Percentiles rank a stretch among this genome's conserved stretches.
These are phyloP conservation scores for Apium graveolens DNA, from an alignment of 129 eudicot species.

Conservation along the genomic window DNA sequence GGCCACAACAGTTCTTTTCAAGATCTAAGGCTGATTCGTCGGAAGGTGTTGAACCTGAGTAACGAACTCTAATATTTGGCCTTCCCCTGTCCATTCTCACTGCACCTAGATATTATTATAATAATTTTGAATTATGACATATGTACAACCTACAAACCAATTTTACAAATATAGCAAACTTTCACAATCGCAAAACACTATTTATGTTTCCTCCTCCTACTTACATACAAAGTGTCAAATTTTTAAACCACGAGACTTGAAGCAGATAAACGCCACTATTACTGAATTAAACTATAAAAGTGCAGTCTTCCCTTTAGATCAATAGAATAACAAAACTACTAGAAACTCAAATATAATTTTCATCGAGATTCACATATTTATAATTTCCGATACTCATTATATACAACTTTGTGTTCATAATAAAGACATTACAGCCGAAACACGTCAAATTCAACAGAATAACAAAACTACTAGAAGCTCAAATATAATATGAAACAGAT, in stretches of 20 bases:
- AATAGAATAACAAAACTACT: background rate
- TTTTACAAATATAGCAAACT: background rate
- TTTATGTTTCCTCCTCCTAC: background rate
- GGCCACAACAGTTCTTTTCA: conserved; percentile 53
- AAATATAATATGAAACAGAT: background rate
- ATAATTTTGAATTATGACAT: background rate
- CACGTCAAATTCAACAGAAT: background rate
- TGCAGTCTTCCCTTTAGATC: background rate
- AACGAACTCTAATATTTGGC: conserved; percentile 37
- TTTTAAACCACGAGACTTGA: background rate
- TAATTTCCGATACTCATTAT: background rate
- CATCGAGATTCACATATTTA: background rate
- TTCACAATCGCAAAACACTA: background rate
- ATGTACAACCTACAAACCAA: background rate
- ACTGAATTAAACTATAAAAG: background rate
- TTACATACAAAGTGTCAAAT: background rate
- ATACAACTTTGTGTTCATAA: background rate
- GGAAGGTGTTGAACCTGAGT: conserved; percentile 75
- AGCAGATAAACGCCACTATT: background rate
- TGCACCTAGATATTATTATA: background rate
- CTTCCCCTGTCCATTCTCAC: conserved; percentile 48
- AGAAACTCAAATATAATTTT: background rate
- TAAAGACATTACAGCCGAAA: background rate
- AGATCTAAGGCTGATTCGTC: conserved; percentile 87
- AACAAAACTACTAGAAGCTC: background rate